Percentiles rank a stretch among this genome's conserved stretches.
Conservation (phyloP, 2,329 filamentous ascomycete genomes). For the Fusarium sp. region DNA sequence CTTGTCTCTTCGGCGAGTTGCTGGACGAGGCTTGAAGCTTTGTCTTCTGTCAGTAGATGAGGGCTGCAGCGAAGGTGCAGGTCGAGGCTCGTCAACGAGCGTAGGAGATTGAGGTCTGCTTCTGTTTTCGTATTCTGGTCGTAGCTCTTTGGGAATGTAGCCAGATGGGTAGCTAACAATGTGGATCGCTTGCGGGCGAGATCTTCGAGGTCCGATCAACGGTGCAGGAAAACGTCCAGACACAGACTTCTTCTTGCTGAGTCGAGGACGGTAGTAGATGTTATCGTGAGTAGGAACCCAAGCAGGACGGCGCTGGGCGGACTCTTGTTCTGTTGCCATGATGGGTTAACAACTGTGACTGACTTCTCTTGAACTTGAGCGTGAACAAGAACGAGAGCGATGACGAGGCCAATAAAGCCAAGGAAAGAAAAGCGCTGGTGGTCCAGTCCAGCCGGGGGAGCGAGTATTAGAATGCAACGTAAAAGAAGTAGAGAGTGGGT, state of each 20-base stretch:
- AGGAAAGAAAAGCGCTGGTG: slow-evolving; percentile 20
- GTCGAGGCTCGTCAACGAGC: slow-evolving; percentile 22
- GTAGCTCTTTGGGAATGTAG: slow-evolving; percentile 59
- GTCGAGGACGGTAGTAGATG: slow-evolving; percentile 45
- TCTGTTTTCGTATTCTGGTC: slow-evolving; percentile 33
- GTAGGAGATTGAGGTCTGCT: slow-evolving; percentile 35
- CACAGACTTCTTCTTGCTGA: slow-evolving; percentile 41
- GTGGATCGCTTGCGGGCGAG: slow-evolving; percentile 56
- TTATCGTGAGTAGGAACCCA: slow-evolving; percentile 45
- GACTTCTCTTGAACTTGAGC: neutral
- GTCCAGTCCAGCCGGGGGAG: slow-evolving; percentile 42
- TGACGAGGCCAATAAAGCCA: slow-evolving; percentile 42
- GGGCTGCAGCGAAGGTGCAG: slow-evolving; percentile 39
- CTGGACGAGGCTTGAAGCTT: slow-evolving; percentile 16
- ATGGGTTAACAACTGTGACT: slow-evolving; percentile 39
- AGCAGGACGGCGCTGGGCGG: slow-evolving; percentile 37
- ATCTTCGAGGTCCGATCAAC: slow-evolving; percentile 54
- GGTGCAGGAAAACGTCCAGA: slow-evolving; percentile 50
- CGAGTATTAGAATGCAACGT: slow-evolving; percentile 23
- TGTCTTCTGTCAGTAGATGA: slow-evolving; percentile 42
- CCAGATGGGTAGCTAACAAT: slow-evolving; percentile 56
- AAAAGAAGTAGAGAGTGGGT: slow-evolving; percentile 13
- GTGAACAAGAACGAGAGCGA: neutral
- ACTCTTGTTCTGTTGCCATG: slow-evolving; percentile 42
- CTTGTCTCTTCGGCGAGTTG: slow-evolving; percentile 31